Conservation (phyloP, 2,329 filamentous ascomycete species). For the Fusarium annulatum region DNA sequence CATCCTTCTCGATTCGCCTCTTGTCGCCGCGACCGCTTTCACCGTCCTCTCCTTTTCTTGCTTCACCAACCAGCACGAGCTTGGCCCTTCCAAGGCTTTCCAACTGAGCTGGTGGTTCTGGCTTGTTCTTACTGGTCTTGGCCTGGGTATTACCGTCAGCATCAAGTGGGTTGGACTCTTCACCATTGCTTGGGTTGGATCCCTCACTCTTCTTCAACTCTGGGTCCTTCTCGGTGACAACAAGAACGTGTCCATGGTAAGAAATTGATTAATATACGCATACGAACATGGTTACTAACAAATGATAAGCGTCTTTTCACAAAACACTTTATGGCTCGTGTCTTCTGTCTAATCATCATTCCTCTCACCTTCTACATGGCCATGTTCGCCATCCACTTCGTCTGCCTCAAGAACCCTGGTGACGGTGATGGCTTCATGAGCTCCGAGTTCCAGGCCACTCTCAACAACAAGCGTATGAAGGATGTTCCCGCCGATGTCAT, state of each 20-base stretch:
- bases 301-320: slow-evolving; percentile 75
- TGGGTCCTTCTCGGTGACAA: slow-evolving; percentile 94
- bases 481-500: slow-evolving; percentile 93
- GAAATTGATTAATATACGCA: slow-evolving; percentile 34
- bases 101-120: slow-evolving; percentile 97
- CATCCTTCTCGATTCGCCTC: slow-evolving; percentile 94
- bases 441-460: slow-evolving; percentile 96
- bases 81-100: slow-evolving; percentile 90
- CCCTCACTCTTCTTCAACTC: slow-evolving; percentile 88
- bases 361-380: slow-evolving; percentile 91
- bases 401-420: slow-evolving; percentile 92
- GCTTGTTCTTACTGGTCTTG: slow-evolving; percentile 86
- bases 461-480: slow-evolving; percentile 97
- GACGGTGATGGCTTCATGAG: slow-evolving; percentile 99
- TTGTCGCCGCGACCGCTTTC: slow-evolving; percentile 92
- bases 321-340: slow-evolving; percentile 92
- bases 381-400: slow-evolving; percentile 97
- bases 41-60: slow-evolving; percentile 90
- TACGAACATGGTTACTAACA: slow-evolving; percentile 22
- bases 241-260: slow-evolving; percentile 82
- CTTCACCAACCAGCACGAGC: slow-evolving; percentile 97
- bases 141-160: slow-evolving; percentile 88
- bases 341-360: slow-evolving; percentile 91
- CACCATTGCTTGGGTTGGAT: slow-evolving; percentile 97
- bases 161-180: slow-evolving; percentile 99